Base-by-base conservation (phyloP, 1,139 yeast species). In the Saccharomycopsis crataegensis region DNA sequence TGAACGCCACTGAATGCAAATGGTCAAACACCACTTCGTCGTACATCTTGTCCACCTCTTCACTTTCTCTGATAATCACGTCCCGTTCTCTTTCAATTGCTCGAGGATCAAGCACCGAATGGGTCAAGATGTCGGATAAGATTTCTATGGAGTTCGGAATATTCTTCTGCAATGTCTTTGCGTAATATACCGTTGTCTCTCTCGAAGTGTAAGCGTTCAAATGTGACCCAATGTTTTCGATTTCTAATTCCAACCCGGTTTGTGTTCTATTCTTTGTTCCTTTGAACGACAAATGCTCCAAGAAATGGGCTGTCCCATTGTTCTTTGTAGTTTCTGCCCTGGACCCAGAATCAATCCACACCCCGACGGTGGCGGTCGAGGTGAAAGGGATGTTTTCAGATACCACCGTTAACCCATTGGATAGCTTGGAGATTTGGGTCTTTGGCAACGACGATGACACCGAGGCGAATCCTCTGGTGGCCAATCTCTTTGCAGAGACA, bases 21-120 rank as follows among this genome's bases (percentile, higher is more conserved):
- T 94, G 96, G 70, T 93, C 99, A 69, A 94, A 94, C 12, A 94
- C 96, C 48, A 93, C 98, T 69, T 93, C 99, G 67, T 93, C 99
- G 66, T 88, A 87, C 94, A 89, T 90, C 72, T 91, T 93, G 69
- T 91, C 98, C 56, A 93, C 98, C 70, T 93, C 99, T 69, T 94
- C 99, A 62, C 94, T 82, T 70, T 93, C 99, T 67, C 97, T 86
- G 59, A 93, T 81, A 60, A 93, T 93, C 43, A 93, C 99, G 60
- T 93, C 96, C 62, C 98, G 81, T 71, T 93, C 99, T 63, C 93
- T 86, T 69, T 93, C 97, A 57, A 93, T 86, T 41, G 99, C 97
- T 55, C 76, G 68, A 53, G 80, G 81, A 56, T 89, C 96, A 58
- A 93, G 77, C 63, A 80, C 85, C 7, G 96, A 89, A 67, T 82